These are phyloP conservation scores for Lojkania enalia DNA, from an alignment of 2,329 filamentous ascomycete genomes.

Conservation along the genomic window DNA sequence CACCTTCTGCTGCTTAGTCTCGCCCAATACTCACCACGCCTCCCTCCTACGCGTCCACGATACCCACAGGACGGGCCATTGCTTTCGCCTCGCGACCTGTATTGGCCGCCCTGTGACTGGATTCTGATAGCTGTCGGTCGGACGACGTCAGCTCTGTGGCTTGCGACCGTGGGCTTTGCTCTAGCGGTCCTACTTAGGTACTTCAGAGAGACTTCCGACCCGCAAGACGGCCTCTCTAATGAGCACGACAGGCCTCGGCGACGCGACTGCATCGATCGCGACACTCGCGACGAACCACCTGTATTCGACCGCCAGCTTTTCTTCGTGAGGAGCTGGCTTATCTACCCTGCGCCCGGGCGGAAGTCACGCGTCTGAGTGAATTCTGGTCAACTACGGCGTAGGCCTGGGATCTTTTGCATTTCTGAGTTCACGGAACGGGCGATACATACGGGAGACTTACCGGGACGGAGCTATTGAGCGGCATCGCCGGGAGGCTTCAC, in stretches of 20 bases:
- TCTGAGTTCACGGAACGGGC: not conserved
- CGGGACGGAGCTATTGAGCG: too few relatives aligned
- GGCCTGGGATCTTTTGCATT: not conserved
- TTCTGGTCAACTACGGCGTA: not conserved
- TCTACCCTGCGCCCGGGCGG: not conserved
- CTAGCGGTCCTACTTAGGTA: too few relatives aligned
- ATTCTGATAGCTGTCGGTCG: not conserved
- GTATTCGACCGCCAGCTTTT: not conserved
- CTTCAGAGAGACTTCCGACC: too few relatives aligned
- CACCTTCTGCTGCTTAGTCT: not conserved
- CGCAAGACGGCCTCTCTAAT: too few relatives aligned
- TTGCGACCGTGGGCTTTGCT: not conserved
- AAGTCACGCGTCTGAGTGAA: not conserved
- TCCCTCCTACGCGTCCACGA: conserved; percentile 2
- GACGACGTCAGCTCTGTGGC: not conserved
- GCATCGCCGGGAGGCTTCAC: not conserved
- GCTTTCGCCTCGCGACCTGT: not conserved
- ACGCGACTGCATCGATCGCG: not conserved
- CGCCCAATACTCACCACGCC: conserved; percentile 1
- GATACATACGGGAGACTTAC: not conserved
- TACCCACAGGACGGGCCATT: conserved; percentile 1
- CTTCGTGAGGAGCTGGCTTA: not conserved
- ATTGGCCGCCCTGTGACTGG: not conserved
- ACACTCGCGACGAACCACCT: too few relatives aligned
- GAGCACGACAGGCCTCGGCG: not conserved